Conservation (phyloP, 2,329 filamentous ascomycete genomes). For the Beauveria brongniartii region DNA sequence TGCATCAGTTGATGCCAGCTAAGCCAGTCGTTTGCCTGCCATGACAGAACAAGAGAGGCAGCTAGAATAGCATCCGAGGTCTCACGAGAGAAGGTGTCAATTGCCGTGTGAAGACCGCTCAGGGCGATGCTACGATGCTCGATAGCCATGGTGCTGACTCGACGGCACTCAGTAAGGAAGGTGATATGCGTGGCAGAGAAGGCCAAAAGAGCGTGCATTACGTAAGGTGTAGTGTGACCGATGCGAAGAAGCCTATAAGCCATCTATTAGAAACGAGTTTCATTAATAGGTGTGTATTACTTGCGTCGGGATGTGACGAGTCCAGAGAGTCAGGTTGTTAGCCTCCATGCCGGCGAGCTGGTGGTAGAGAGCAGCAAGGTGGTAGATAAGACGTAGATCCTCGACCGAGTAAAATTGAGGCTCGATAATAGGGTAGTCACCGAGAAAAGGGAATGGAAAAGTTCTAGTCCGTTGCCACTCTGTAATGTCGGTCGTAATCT, state of each 20-base stretch:
- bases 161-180: conserved; percentile 76
- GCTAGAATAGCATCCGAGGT: conserved; percentile 89
- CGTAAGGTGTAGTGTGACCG: conserved; percentile 73
- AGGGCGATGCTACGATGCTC: conserved; percentile 81
- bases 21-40: conserved; percentile 94
- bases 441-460: conserved; percentile 77
- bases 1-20: conserved; percentile 91
- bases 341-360: conserved; percentile 71
- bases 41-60: conserved; percentile 83
- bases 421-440: conserved; percentile 65
- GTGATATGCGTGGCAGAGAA: conserved; percentile 91
- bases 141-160: conserved; percentile 81
- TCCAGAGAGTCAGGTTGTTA: conserved; percentile 85
- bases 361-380: conserved; percentile 77
- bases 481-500: conserved; percentile 73
- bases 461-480: conserved; percentile 76
- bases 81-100: conserved; percentile 72
- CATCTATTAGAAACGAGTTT: too few species aligned
- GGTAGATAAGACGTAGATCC: conserved; percentile 82
- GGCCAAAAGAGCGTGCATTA: conserved; percentile 87
- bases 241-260: conserved; percentile 50
- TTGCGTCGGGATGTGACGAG: conserved; percentile 71
- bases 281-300: too few species aligned
- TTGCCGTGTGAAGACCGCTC: conserved; percentile 80
- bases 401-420: conserved; percentile 66